A percentile compares a stretch with the other conserved stretches of the same genome.
These are phyloP conservation scores for Melampsora americana DNA, from an alignment of 1,284 basidiomycete species.

Conservation along the genomic window DNA sequence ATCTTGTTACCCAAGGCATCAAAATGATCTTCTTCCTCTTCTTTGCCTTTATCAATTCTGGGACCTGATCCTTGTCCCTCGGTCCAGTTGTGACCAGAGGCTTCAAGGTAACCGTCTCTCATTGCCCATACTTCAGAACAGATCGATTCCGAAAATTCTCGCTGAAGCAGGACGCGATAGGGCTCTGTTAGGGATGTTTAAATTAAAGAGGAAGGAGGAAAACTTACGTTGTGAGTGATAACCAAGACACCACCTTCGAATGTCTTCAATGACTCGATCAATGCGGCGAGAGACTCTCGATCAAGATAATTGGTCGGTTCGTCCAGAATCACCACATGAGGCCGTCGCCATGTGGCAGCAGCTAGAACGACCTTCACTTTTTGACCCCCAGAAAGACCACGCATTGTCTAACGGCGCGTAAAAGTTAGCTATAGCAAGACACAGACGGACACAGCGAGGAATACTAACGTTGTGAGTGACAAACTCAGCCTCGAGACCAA, in stretches of 20 bases:
- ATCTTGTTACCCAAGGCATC: conserved; percentile 98
- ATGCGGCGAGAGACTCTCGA: conserved; percentile 92
- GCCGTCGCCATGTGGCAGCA: conserved; percentile 96
- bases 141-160: conserved; percentile 93
- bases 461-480: conserved; percentile 67
- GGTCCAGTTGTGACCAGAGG: conserved; percentile 93
- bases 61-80: conserved; percentile 88
- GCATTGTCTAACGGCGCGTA: conserved; percentile 60
- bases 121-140: conserved; percentile 83
- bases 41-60: conserved; percentile 82
- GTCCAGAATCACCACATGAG: conserved; percentile 94
- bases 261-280: conserved; percentile 90
- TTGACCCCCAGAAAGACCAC: conserved; percentile 97
- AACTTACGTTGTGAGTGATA: conserved; percentile 75
- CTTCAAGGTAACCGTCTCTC: conserved; percentile 84
- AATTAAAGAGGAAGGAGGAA: not conserved
- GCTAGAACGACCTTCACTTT: conserved; percentile 99
- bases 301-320: conserved; percentile 91
- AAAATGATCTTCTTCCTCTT: conserved; percentile 79
- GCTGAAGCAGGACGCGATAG: conserved; percentile 53
- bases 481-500: conserved; percentile 93
- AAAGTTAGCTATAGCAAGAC: not conserved
- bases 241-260: conserved; percentile 96
- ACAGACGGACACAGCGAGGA: not conserved
- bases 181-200: no score